Conservation (phyloP, 768 basidiomycete species). For the Rhodocollybia butyracea region DNA sequence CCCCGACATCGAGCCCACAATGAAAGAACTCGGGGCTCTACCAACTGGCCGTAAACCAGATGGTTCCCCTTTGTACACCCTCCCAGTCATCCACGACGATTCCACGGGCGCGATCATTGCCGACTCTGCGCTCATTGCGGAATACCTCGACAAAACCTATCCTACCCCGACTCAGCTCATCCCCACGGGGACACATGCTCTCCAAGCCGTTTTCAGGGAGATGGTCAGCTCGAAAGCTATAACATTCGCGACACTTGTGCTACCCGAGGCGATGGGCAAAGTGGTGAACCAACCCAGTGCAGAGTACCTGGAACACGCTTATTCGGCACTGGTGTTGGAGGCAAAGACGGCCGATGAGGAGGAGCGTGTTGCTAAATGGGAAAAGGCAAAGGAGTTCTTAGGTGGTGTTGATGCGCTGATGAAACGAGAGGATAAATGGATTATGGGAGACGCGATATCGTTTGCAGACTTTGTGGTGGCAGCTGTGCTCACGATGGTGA, state of each 20-base stretch:
- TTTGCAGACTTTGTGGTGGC: slow-evolving; percentile 42
- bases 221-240: slow-evolving; percentile 8
- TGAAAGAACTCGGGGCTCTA: slow-evolving; percentile 30
- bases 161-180: slow-evolving; percentile 38
- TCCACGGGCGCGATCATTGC: slow-evolving; percentile 32
- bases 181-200: slow-evolving; percentile 36
- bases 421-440: slow-evolving; percentile 23
- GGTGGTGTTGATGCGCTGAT: slow-evolving; percentile 7
- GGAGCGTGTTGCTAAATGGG: slow-evolving; percentile 32
- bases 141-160: slow-evolving; percentile 49
- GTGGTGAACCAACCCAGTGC: neutral
- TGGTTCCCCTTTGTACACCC: slow-evolving; percentile 35
- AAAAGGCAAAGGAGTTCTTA: slow-evolving; percentile 29
- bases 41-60: slow-evolving; percentile 29
- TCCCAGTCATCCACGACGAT: slow-evolving; percentile 50
- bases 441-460: slow-evolving; percentile 32
- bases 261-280: neutral
- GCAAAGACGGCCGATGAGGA: slow-evolving; percentile 29
- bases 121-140: slow-evolving; percentile 44
- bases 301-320: slow-evolving; percentile 21
- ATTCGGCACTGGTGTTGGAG: slow-evolving; percentile 28
- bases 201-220: no score
- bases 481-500: slow-evolving; percentile 26
- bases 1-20: slow-evolving; percentile 39
- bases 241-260: neutral